Percentiles rank a stretch among this genome's conserved stretches.
Conservation (phyloP, 352 stramenopile genomes). For the Phytophthora megakarya region DNA sequence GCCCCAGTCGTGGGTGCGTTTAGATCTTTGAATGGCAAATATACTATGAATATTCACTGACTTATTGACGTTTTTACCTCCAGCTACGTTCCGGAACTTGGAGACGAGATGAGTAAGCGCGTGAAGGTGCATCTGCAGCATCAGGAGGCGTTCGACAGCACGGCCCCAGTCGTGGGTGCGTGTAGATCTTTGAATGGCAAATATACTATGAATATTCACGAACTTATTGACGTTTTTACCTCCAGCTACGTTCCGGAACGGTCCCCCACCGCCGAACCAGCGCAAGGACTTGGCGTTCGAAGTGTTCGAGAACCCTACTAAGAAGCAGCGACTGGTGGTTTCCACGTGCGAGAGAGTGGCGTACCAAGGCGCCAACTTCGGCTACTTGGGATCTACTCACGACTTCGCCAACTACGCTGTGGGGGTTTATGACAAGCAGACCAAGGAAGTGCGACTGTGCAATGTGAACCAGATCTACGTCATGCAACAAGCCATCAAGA, state of each 20-base stretch:
- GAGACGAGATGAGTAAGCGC: slow-evolving; percentile 57
- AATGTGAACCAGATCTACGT: slow-evolving; percentile 87
- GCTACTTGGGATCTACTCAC: slow-evolving; percentile 72
- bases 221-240: not conserved
- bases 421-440: slow-evolving; percentile 79
- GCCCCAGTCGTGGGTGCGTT: slow-evolving; percentile 66
- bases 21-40: not conserved
- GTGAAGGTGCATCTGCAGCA: slow-evolving; percentile 67
- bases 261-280: slow-evolving; percentile 59
- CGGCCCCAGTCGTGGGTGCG: slow-evolving; percentile 67
- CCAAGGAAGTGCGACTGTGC: slow-evolving; percentile 71
- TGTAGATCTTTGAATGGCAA: not conserved
- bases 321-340: slow-evolving; percentile 84
- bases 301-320: slow-evolving; percentile 78
- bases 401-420: slow-evolving; percentile 78
- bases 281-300: slow-evolving; percentile 74
- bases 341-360: slow-evolving; percentile 78
- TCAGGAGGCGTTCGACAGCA: slow-evolving; percentile 57
- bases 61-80: not conserved
- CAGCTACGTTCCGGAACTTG: slow-evolving; percentile 75
- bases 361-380: slow-evolving; percentile 88
- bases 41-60: not conserved
- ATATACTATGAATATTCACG: not conserved
- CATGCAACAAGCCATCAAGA: slow-evolving; percentile 85
- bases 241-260: slow-evolving; percentile 82